phyloP scores from a whole-genome alignment of 352 stramenopile genomes.

The Pythium vanterpoolii region DNA sequence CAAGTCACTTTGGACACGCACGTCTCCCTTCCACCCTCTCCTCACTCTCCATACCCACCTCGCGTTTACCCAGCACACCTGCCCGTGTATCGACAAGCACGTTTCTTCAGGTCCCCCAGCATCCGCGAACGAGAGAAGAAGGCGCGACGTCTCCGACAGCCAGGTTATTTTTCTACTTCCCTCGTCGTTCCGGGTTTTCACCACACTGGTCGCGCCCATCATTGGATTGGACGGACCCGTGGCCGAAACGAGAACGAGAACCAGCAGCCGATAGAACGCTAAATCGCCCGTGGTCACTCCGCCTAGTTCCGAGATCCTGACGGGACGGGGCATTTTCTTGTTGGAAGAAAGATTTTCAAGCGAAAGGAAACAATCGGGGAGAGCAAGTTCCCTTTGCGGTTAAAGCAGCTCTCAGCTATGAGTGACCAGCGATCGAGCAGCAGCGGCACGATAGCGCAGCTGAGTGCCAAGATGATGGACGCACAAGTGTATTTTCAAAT shows the following conservation, averaged over 20 bases:
- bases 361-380: background rate
- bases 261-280: no score
- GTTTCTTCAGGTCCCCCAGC: background rate
- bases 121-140: background rate
- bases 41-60: background rate
- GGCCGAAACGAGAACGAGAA: background rate
- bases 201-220: background rate
- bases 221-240: background rate
- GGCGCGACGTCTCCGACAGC: conserved; percentile 1
- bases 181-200: background rate
- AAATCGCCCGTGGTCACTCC: conserved; percentile 9
- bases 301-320: conserved; percentile 8
- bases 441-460: conserved; percentile 15
- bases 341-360: background rate
- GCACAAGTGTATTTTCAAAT: conserved; percentile 67
- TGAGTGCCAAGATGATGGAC: conserved; percentile 60
- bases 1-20: background rate
- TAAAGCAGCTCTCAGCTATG: background rate
- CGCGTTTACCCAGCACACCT: no score
- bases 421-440: background rate
- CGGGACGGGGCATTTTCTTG: background rate
- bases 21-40: background rate
- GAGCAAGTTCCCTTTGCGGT: background rate
- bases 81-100: background rate
- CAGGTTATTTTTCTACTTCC: conserved; percentile 1